Percentiles rank a stretch among this genome's conserved stretches.
Evolutionary conservation across 2,329 filamentous ascomycete species (phyloP).

Genomic region (Ophiostoma novo-ulmi): DNA sequence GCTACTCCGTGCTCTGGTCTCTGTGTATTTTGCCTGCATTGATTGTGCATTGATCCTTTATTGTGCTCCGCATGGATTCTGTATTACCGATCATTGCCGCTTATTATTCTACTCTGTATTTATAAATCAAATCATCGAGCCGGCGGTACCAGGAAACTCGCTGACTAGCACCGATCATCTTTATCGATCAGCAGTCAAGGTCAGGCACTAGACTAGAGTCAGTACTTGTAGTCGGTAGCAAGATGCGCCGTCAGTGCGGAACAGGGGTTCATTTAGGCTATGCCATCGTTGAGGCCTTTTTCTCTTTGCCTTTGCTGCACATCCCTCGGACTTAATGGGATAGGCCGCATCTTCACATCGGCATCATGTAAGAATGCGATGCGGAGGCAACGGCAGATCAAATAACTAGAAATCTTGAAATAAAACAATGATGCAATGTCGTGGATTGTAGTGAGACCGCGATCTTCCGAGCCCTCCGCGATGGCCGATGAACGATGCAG

Average conservation of each 20-base stretch:
- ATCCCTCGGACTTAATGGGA: not conserved
- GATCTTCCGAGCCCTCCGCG: not conserved
- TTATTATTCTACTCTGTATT: too few species aligned
- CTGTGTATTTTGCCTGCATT: too few species aligned
- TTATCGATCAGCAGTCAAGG: not conserved
- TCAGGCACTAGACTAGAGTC: too few species aligned
- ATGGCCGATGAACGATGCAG: not conserved
- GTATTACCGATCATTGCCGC: too few species aligned
- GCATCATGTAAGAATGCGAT: not conserved
- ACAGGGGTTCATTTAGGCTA: too few species aligned
- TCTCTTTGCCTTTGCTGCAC: not conserved
- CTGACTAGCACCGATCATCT: not conserved
- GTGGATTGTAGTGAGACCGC: not conserved
- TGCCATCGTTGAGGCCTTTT: not conserved
- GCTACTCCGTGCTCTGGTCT: too few species aligned
- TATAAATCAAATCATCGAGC: not conserved
- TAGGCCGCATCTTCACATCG: not conserved
- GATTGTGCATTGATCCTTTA: too few species aligned
- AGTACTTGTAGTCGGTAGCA: too few species aligned
- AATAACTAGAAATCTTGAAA: too few species aligned
- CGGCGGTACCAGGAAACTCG: not conserved
- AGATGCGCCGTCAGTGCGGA: too few species aligned
- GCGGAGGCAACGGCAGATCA: not conserved
- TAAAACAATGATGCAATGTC: not conserved
- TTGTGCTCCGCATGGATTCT: too few species aligned